A percentile compares a stretch with the other conserved stretches of the same genome.
Evolutionary conservation across 2,329 filamentous ascomycete genomes (phyloP).

Genomic region (Fusarium tricinctum): DNA sequence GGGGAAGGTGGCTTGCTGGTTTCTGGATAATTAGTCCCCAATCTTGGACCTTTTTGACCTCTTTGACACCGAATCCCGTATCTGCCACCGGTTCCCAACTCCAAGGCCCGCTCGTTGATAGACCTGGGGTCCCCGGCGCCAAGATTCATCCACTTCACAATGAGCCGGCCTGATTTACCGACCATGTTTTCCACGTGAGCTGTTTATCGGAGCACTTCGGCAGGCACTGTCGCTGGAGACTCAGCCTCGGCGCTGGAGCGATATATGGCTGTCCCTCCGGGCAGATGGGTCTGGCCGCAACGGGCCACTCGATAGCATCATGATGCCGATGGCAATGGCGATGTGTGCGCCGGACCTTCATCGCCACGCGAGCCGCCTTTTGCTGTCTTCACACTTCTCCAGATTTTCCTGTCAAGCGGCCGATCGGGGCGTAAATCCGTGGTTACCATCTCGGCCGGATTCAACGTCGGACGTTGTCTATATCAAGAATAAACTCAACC

Average conservation of each 20-base stretch:
- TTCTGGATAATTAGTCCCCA: conserved; percentile 23
- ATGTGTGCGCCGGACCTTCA: conserved; percentile 13
- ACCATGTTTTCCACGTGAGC: conserved; percentile 30
- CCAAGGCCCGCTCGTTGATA: background rate
- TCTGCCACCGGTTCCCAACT: conserved; percentile 2
- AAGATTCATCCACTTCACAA: conserved; percentile 32
- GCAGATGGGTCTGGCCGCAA: conserved; percentile 21
- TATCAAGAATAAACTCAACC: conserved; percentile 33
- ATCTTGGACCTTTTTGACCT: conserved; percentile 2
- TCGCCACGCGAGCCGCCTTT: conserved; percentile 17
- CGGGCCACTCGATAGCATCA: conserved; percentile 16
- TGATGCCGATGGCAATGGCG: conserved; percentile 6
- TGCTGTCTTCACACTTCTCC: background rate
- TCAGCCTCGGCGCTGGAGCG: conserved; percentile 20
- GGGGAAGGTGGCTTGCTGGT: conserved; percentile 41
- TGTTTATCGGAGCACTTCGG: conserved; percentile 29
- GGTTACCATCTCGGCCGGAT: conserved; percentile 20
- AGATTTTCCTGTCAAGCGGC: conserved; percentile 20
- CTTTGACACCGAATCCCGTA: no score
- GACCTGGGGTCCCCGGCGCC: conserved; percentile 21
- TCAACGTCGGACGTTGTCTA: conserved; percentile 28
- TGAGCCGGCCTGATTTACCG: conserved; percentile 25
- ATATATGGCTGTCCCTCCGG: conserved; percentile 16
- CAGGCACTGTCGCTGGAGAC: conserved; percentile 8
- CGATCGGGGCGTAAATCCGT: conserved; percentile 32